phyloP scores from a whole-genome alignment of 2,329 filamentous ascomycete species.

The Monascus ruber region DNA sequence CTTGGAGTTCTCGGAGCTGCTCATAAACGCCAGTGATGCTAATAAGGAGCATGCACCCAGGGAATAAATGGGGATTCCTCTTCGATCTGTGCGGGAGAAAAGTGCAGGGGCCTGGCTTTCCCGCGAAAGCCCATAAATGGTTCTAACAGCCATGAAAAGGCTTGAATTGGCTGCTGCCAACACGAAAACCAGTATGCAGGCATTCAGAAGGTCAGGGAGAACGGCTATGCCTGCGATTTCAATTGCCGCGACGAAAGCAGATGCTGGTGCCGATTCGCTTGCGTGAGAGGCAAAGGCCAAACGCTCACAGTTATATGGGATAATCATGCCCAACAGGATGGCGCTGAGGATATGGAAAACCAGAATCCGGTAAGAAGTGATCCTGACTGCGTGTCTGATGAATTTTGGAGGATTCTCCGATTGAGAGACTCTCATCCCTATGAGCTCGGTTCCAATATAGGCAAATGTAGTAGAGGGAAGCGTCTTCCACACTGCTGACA shows the following conservation, averaged over 20 bases:
- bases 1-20: constrained; percentile 47
- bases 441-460: constrained; percentile 64
- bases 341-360: constrained; percentile 69
- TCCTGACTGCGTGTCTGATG: constrained; percentile 65
- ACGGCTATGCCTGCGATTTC: constrained; percentile 49
- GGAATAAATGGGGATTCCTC: constrained; percentile 59
- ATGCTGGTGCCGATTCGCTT: constrained; percentile 47
- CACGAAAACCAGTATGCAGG: constrained; percentile 62
- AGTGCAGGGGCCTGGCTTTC: constrained; percentile 62
- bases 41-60: constrained; percentile 51
- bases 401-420: constrained; percentile 68
- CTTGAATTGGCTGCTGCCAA: constrained; percentile 69
- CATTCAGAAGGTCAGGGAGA: constrained; percentile 60
- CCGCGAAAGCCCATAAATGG: constrained; percentile 59
- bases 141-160: constrained; percentile 63
- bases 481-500: constrained; percentile 56
- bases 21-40: constrained; percentile 58
- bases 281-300: constrained; percentile 42
- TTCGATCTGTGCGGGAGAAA: constrained; percentile 58
- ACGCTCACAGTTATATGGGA: constrained; percentile 55
- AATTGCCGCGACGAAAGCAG: constrained; percentile 67
- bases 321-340: constrained; percentile 63
- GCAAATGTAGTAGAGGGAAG: constrained; percentile 70
- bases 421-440: constrained; percentile 68
- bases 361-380: constrained; percentile 72